These are phyloP conservation scores for Aleurites moluccanus DNA, from an alignment of 441 rosid species.

Conservation along the genomic window DNA sequence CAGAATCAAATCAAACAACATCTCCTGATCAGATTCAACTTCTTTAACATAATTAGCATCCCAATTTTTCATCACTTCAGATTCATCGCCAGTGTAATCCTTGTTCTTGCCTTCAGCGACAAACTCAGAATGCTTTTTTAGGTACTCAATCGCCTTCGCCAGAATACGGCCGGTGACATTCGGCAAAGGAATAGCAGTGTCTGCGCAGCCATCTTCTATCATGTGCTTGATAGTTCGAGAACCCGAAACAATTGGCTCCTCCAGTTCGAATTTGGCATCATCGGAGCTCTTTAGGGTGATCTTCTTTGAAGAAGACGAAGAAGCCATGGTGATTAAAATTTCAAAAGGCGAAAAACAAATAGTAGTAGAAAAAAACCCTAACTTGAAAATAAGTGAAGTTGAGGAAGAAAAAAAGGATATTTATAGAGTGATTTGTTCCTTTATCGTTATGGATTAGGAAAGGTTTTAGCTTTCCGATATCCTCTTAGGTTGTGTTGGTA, in stretches of 20 bases:
- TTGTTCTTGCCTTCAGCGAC: background rate
- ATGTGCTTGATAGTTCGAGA: constrained; percentile 41
- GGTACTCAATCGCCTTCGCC: background rate
- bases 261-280: constrained; percentile 35
- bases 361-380: background rate
- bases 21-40: background rate
- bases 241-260: constrained; percentile 27
- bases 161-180: constrained; percentile 22
- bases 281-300: constrained; percentile 13
- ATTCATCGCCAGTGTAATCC: background rate
- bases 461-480: background rate
- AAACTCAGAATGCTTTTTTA: background rate
- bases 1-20: constrained; percentile 15
- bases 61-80: background rate
- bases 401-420: too few species aligned
- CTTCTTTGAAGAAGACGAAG: background rate
- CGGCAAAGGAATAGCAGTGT: constrained; percentile 33
- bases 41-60: background rate
- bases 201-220: constrained; percentile 38
- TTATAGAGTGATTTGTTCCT: background rate
- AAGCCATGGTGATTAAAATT: background rate
- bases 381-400: background rate
- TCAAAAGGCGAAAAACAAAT: background rate
- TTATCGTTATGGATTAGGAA: background rate
- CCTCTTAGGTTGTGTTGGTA: background rate